Percentiles rank a stretch among this genome's conserved stretches.
Evolutionary conservation across 1,284 basidiomycete genomes (phyloP).

Genomic region (Sanghuangporus weigelae): DNA sequence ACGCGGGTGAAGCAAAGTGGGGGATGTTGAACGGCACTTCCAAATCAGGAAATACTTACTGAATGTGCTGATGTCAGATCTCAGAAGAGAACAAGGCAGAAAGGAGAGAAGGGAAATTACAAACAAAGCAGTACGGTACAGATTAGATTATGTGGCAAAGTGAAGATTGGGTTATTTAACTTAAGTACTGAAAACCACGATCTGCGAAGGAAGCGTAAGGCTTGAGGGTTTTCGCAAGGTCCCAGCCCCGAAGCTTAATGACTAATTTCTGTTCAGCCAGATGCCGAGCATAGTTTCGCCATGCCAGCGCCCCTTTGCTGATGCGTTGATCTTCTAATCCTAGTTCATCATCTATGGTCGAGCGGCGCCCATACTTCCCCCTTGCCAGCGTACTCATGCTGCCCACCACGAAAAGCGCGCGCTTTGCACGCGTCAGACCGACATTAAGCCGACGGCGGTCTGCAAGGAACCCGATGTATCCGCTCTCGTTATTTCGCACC

Average conservation of each 20-base stretch:
- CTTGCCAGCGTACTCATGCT: slow-evolving; percentile 63
- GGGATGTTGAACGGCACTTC: not conserved
- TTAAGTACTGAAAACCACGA: slow-evolving; percentile 1
- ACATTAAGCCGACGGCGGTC: slow-evolving; percentile 86
- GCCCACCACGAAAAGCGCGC: slow-evolving; percentile 79
- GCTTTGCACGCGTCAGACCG: slow-evolving; percentile 80
- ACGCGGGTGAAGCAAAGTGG: slow-evolving; percentile 7
- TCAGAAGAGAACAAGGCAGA: not conserved
- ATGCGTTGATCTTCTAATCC: slow-evolving; percentile 20
- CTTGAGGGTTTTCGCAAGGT: slow-evolving; percentile 7
- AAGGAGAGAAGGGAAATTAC: not conserved
- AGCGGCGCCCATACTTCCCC: slow-evolving; percentile 31
- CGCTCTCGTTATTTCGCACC: slow-evolving; percentile 71
- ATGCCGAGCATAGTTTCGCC: slow-evolving; percentile 56
- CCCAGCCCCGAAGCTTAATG: slow-evolving; percentile 26
- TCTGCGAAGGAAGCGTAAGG: slow-evolving; percentile 7
- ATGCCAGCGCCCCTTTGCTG: slow-evolving; percentile 48
- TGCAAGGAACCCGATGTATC: slow-evolving; percentile 85
- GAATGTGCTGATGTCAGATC: slow-evolving; percentile 1
- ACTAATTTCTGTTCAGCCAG: slow-evolving; percentile 47
- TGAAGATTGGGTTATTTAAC: not conserved
- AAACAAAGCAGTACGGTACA: not conserved
- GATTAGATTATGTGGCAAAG: not conserved
- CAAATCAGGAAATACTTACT: slow-evolving; percentile 5
- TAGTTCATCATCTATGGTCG: slow-evolving; percentile 12